Percentiles rank a stretch among this genome's conserved stretches.
These are phyloP conservation scores for Geosiphon pyriformis DNA, from an alignment of 192 early-diverging fungal genomes.

Conservation along the genomic window DNA sequence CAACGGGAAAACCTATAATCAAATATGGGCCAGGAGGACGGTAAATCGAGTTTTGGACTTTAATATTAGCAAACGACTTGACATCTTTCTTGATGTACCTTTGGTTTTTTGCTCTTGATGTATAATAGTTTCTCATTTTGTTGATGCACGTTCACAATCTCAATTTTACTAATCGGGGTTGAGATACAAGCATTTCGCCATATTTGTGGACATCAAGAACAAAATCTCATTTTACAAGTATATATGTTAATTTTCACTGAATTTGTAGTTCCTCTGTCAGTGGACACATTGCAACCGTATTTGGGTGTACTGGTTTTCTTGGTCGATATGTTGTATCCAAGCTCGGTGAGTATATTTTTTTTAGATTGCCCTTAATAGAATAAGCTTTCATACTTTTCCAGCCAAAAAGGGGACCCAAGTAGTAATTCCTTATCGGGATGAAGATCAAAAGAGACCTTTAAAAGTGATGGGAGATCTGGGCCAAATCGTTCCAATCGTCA, in stretches of 20 bases:
- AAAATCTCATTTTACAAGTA: not conserved
- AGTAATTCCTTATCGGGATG: conserved; percentile 82
- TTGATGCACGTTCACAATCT: too few relatives aligned
- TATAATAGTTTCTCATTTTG: too few relatives aligned
- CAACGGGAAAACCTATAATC: conserved; percentile 54
- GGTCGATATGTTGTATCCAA: conserved; percentile 92
- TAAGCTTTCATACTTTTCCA: conserved; percentile 20
- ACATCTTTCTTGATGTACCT: too few relatives aligned
- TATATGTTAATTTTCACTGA: not conserved
- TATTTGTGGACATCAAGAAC: too few relatives aligned
- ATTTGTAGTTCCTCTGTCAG: conserved; percentile 62
- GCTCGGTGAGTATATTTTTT: conserved; percentile 54
- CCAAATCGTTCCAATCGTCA: conserved; percentile 78
- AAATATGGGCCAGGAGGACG: conserved; percentile 61
- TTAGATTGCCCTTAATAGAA: not conserved
- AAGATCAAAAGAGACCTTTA: conserved; percentile 81
- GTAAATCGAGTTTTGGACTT: conserved; percentile 32
- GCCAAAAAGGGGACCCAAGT: conserved; percentile 86
- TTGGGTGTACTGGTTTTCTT: conserved; percentile 93
- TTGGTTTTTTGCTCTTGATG: too few relatives aligned
- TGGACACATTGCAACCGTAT: conserved; percentile 90
- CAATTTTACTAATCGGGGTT: too few relatives aligned
- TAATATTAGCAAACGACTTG: not conserved
- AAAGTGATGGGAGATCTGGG: conserved; percentile 94
- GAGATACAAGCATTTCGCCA: too few relatives aligned